Base-by-base conservation (phyloP, 78 protist genomes). In the Dictyostelium firmibasis region DNA sequence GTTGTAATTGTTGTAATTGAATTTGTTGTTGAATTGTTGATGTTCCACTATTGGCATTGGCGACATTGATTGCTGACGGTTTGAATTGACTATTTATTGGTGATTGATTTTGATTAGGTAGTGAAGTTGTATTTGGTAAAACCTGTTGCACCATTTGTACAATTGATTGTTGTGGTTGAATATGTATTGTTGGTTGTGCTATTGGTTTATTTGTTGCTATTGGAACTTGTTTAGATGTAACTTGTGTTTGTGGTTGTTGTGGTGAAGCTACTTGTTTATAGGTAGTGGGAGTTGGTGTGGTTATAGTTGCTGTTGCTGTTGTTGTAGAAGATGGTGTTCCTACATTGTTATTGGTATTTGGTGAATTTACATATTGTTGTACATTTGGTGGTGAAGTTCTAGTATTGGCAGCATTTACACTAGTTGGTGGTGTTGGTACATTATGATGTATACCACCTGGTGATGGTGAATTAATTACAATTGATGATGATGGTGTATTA, bases 1-100 rank as follows among this genome's bases (percentile, higher is more conserved):
- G n/a, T 36, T 20, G 81, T 41, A 70, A 81, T 60, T 20, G 91
- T 41, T 84, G 91, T 83, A 72, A 27, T 83, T 70, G 78, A 53
- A 31, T 70, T 83, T 83, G 88, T 83, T 27, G 47, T 62, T 60
- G 76, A 60, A 82, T 82, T 67, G 75, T 25, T 67, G 75, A 67
- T 67, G 75, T 29, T 3, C 75, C 75, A 27, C 75, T 29, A 67
- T 67, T 67, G 0, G 38, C 75, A 27, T 27, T 25, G 25, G 88
- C 69, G 16, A 9, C n/a, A 29, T 47, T 79, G 8, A 62, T 47
- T 20, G 64, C 13, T 31, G 75, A 27, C 27, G 75, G 62, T 44
- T 47, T 31, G 20, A 57, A 57, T 57, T 57, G 67, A 57, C 67
- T 25, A 6, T 47, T 81, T 14, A 62, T n/a, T 43, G 85, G 16